Base-by-base conservation (phyloP, 2,329 filamentous ascomycete genomes). In the Spiromastix sp. region DNA sequence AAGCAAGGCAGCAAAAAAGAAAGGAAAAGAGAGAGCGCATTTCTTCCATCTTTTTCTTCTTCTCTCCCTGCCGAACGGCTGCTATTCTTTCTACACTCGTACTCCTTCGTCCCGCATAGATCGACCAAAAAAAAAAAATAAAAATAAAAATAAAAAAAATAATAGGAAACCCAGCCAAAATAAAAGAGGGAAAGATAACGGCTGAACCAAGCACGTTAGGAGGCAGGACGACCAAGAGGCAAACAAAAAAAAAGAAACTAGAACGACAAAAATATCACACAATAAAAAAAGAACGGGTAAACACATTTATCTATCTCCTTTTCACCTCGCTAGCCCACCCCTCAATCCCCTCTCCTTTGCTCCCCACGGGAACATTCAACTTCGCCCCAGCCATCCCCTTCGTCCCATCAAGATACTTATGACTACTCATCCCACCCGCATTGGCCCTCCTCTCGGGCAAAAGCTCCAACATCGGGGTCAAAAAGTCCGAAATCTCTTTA, bases 271-370 rank as follows among this genome's bases (percentile, higher is more conserved):
- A 7, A 25, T 21, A 10, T 30, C 18, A 12, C 32, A 36, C 3
- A 33, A 40, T 37, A 38, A 30, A 41, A 24, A 36, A 33, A 38
- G 15, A 35, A 26, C 24, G 33, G 36, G 42, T 33, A 31, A 41
- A 16, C n/a, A 19, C 20, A 22, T 20, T 4, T 11, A 18, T 39
- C 29, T 38, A 86, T 65, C 82, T 74, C 66, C 80, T 82, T 68
- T 91, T 89, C 50, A 93, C 73, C 66, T 96, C 89, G 26, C 70
- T 78, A 6, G 85, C 78, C 89, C 89, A 96, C 3, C 89, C 89
- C 37, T 94, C 85, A 52, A 96, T 96, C 0, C 85, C 87, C 39
- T 95, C 89, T 1, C 89, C 89, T 39, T 77, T 78, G 44, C 79
- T 85, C 5, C 86, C 86, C 1, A 93, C 82, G 31, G 77, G 66